These are phyloP conservation scores for Plasmodium coatneyi DNA, from an alignment of 169 alveolate genomes.

Conservation along the genomic window DNA sequence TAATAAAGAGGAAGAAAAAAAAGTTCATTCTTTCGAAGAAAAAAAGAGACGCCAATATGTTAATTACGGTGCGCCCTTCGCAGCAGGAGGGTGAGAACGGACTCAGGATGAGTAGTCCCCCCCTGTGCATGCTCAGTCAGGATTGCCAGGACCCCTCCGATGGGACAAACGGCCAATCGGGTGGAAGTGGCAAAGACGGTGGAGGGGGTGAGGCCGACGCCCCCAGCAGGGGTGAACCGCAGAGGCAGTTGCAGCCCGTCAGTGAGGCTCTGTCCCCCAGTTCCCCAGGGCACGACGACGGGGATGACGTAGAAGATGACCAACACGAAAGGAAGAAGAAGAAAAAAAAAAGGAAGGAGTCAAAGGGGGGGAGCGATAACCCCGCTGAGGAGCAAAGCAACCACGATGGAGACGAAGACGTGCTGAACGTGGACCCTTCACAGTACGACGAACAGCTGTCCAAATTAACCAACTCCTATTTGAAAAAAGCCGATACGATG, in stretches of 20 bases:
- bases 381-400: slow-evolving; percentile 17
- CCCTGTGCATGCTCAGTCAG: slow-evolving; percentile 6
- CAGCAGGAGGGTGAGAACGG: not conserved
- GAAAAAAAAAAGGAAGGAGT: not conserved
- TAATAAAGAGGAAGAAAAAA: slow-evolving; percentile 34
- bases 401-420: not conserved
- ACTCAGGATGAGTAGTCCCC: not conserved
- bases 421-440: not conserved
- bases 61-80: not conserved
- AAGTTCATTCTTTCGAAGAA: slow-evolving; percentile 34
- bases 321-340: slow-evolving; percentile 5
- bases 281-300: slow-evolving; percentile 15
- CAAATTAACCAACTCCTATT: slow-evolving; percentile 36
- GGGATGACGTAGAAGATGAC: slow-evolving; percentile 14
- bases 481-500: slow-evolving; percentile 63
- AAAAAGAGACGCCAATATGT: slow-evolving; percentile 3
- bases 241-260: not conserved
- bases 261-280: not conserved
- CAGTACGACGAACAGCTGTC: not conserved
- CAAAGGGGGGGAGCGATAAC: slow-evolving; percentile 31
- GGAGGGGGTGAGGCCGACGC: not conserved
- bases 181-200: slow-evolving; percentile 1
- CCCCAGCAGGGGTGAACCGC: not conserved
- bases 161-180: not conserved
- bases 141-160: not conserved